phyloP scores from a whole-genome alignment of 2,329 filamentous ascomycete genomes.

The Paraphoma chrysanthemicola region DNA sequence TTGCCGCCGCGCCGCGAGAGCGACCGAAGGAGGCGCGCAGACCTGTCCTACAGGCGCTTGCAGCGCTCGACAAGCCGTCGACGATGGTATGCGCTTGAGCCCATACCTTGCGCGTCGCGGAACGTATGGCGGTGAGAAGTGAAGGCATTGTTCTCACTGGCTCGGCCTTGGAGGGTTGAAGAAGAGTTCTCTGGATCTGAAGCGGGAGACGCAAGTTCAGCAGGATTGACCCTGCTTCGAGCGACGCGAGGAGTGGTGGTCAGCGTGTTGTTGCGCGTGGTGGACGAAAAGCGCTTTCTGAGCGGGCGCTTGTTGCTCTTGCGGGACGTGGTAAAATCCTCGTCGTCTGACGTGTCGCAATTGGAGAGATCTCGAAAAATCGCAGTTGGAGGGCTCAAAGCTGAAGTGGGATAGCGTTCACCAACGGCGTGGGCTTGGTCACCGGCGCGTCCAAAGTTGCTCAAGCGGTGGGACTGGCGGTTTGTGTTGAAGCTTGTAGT shows the following conservation, averaged over 20 bases:
- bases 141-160: slow-evolving; percentile 24
- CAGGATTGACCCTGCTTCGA: slow-evolving; percentile 19
- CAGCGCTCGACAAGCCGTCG: slow-evolving; percentile 23
- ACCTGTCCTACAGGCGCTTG: background rate
- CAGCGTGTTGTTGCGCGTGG: slow-evolving; percentile 21
- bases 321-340: slow-evolving; percentile 25
- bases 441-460: slow-evolving; percentile 28
- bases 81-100: slow-evolving; percentile 21
- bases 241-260: slow-evolving; percentile 13
- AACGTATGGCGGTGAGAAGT: slow-evolving; percentile 32
- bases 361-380: slow-evolving; percentile 33
- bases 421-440: slow-evolving; percentile 49
- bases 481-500: slow-evolving; percentile 18
- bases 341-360: slow-evolving; percentile 38
- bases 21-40: background rate
- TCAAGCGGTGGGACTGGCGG: slow-evolving; percentile 24
- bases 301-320: slow-evolving; percentile 29
- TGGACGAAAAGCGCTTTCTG: slow-evolving; percentile 30
- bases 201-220: slow-evolving; percentile 19
- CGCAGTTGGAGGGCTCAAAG: slow-evolving; percentile 50
- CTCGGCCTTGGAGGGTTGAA: slow-evolving; percentile 25
- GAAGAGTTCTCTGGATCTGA: slow-evolving; percentile 14
- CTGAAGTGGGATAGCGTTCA: slow-evolving; percentile 58
- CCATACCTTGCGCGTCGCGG: slow-evolving; percentile 33
- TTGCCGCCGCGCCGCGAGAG: slow-evolving; percentile 21